Evolutionary conservation across 805 yeast genomes (phyloP), one percentile per base, ranked within the genome.

Genomic region (Suhomyces sp.): DNA sequence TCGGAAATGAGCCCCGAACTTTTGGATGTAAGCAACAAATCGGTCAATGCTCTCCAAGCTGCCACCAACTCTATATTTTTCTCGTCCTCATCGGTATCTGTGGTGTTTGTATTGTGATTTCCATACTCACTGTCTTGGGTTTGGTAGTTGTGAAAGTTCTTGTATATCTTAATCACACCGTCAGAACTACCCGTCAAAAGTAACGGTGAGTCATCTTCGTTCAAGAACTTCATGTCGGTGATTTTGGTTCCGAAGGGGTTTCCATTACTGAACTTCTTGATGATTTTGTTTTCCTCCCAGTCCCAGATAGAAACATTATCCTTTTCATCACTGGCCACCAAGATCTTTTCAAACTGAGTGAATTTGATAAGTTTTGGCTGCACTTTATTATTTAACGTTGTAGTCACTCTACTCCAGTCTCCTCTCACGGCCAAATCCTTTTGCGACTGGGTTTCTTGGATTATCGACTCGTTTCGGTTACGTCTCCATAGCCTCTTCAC

Each of bases 41-140:
- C 97, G 0, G 96, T 87, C 53, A 94, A 76, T 0, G 96, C 97
- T 66, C 97, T 81, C 97, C 98, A 94, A 0, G 97, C 83, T 0
- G 96, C 81, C 2, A 91, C 83, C 49, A 90, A 69, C 59, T 87
- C 86, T 6, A 85, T 76, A 8, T 61, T 60, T 5, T 58, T 55
- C 9, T 26, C 44, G 10, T 67, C 68, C 8, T 53, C 57, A 5
- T 77, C 73, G 3, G 19, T 19, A 19, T 19, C 19, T 19, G 19
- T 19, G 19, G 3, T 19, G 19, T 3, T 19, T 19, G 42, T n/a
- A 6, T 4, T 17, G 41, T 5, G 1, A 4, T 36, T 19, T 19
- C 19, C 22, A 10, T 36, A 36, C 38, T 38, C 33, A 35, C 46
- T 26, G 4, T 50, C 54, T 7, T 40, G 52, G 22, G 31, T 29